phyloP scores from a whole-genome alignment of 1,284 basidiomycete species.

The Bjerkandera adusta region DNA sequence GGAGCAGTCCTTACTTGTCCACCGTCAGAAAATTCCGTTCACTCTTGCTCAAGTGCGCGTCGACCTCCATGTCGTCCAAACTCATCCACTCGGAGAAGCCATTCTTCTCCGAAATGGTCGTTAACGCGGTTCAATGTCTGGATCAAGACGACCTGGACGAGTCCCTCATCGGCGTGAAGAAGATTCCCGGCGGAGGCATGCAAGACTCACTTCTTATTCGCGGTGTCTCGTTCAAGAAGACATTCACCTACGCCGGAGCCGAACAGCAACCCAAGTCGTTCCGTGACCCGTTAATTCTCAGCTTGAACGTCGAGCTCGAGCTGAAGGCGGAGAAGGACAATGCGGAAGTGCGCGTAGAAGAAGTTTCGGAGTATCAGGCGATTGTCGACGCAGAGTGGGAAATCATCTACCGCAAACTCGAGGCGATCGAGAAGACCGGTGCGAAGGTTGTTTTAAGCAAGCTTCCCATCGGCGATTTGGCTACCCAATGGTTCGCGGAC shows the following conservation, averaged over 20 bases:
- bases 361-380: conserved; percentile 97
- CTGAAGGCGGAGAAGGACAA: conserved; percentile 99
- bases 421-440: conserved; percentile 94
- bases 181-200: conserved; percentile 98
- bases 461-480: conserved; percentile 97
- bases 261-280: conserved; percentile 95
- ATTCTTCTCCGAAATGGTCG: conserved; percentile 99
- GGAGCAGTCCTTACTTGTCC: too few relatives aligned
- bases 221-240: conserved; percentile 99
- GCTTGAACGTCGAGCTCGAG: conserved; percentile 97
- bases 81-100: conserved; percentile 98
- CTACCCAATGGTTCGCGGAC: conserved; percentile 99
- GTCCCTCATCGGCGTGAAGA: conserved; percentile 97
- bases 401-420: conserved; percentile 97
- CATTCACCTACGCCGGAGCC: conserved; percentile 98
- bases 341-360: conserved; percentile 96
- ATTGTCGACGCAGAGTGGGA: conserved; percentile 99
- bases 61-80: conserved; percentile 99
- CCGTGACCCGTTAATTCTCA: conserved; percentile 86
- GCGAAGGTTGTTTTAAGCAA: conserved; percentile 98
- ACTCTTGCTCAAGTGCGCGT: conserved; percentile 93
- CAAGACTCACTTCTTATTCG: conserved; percentile 89
- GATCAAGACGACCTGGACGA: conserved; percentile 96
- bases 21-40: conserved; percentile 81
- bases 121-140: conserved; percentile 91